phyloP scores from a whole-genome alignment of 345 rosid genomes.

The Salix koriyanagi region DNA sequence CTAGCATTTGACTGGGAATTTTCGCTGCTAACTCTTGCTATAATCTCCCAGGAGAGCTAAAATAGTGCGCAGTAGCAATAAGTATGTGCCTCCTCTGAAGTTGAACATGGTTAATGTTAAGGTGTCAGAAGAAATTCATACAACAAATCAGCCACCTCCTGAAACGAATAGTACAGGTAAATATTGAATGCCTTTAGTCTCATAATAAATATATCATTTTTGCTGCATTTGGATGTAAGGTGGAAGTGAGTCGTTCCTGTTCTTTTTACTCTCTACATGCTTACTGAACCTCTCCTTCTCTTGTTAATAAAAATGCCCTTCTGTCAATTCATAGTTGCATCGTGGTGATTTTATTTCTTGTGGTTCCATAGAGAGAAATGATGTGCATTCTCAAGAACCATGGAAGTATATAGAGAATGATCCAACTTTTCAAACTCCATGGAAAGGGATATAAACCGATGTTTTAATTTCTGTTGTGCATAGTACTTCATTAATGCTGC shows the following conservation, averaged over 20 bases:
- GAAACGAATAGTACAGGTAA: slow-evolving; percentile 42
- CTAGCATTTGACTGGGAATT: background rate
- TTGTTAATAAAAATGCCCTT: background rate
- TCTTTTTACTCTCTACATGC: background rate
- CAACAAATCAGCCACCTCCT: slow-evolving; percentile 30
- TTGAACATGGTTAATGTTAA: slow-evolving; percentile 26
- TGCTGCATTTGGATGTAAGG: slow-evolving; percentile 6
- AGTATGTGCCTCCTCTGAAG: slow-evolving; percentile 19
- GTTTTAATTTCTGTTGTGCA: background rate
- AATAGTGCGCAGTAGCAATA: slow-evolving; percentile 46
- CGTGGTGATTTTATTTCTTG: background rate
- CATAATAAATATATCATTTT: background rate
- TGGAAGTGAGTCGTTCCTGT: background rate
- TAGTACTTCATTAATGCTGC: background rate
- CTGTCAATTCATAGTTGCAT: background rate
- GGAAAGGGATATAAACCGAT: background rate
- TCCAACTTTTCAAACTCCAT: background rate
- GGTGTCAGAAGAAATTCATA: slow-evolving; percentile 34
- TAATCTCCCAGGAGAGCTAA: slow-evolving; percentile 54
- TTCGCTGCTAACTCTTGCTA: background rate
- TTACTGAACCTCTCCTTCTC: background rate
- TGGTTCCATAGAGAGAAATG: background rate
- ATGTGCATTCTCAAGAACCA: background rate
- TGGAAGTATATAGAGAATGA: background rate
- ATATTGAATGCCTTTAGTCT: background rate